Conservation (phyloP, 345 rosid species). For the Lagerstroemia speciosa region DNA sequence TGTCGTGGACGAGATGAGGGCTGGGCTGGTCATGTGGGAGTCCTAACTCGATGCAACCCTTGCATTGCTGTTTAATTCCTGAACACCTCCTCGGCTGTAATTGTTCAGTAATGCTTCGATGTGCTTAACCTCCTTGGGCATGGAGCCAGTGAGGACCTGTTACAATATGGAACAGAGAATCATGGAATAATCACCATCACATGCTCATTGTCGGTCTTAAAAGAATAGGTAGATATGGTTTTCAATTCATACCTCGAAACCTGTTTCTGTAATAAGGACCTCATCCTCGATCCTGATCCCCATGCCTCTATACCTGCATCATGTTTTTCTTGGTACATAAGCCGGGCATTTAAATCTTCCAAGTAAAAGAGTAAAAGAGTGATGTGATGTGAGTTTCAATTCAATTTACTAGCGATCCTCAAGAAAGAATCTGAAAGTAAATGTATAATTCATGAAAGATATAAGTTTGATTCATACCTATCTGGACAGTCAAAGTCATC, state of each 20-base stretch:
- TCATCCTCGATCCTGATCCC: slow-evolving; percentile 98
- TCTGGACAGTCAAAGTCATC: slow-evolving; percentile 45
- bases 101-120: slow-evolving; percentile 61
- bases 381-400: neutral
- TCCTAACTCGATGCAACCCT: slow-evolving; percentile 12
- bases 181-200: neutral
- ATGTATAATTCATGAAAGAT: neutral
- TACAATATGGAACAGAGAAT: neutral
- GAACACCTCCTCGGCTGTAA: slow-evolving; percentile 23
- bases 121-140: slow-evolving; percentile 89
- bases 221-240: neutral
- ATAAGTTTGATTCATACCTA: slow-evolving; percentile 34
- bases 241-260: slow-evolving; percentile 48
- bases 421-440: neutral
- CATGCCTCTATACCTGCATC: slow-evolving; percentile 61
- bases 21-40: neutral
- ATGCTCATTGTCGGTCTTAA: neutral
- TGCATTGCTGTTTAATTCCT: neutral
- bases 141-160: slow-evolving; percentile 88
- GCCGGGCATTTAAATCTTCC: neutral
- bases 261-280: slow-evolving; percentile 84
- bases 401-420: neutral
- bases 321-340: neutral
- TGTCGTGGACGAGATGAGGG: neutral
- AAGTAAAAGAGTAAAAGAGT: neutral